Base-by-base conservation (phyloP, 2,329 filamentous ascomycete species). In the Xylaria sp. region DNA sequence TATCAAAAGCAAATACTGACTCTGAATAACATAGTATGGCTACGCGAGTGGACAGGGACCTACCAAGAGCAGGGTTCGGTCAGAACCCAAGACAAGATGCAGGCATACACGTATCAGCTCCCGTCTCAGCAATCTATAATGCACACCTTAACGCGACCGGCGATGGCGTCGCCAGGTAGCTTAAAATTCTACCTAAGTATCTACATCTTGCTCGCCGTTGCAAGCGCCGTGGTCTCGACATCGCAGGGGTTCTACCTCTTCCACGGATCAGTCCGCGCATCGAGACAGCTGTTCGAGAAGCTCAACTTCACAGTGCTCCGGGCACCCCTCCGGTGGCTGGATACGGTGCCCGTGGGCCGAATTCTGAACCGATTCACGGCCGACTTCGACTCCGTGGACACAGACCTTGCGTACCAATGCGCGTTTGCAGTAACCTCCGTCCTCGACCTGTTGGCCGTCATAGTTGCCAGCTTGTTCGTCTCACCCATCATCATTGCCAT, bases 351-450 rank as follows among this genome's bases (percentile, higher is more conserved):
- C 0, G 77, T 91, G 1, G 90, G 90, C 2, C 83, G 90, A 42
- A 83, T 92, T 37, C 76, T 92, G 18, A 93, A 93, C 71, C 81
- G 90, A 1, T 91, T 92, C 69, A 91, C 89, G 0, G 78, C 87
- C 2, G 90, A 93, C 71, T 92, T 93, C 70, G 84, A 87, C 62
- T 80, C 85, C 39, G 82, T 92, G 44, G 90, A 93, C 71, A 85
- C 82, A 6, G 78, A 83, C 34, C 74, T 92, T 45, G 82, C 85
- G 6, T 81, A 82, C 60, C 83, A 89, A 46, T 69, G 91, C 57
- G 80, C 78, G 4, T 84, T 86, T 61, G 79, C 84, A 26, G 72
- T 83, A 19, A 80, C 81, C 63, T 80, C 85, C n/a, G 63, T 82
- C 9, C 75, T 92, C 38, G 78, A 82, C 6, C 74, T 92, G 1